A percentile compares a stretch with the other conserved stretches of the same genome.
Evolutionary conservation across 2,329 filamentous ascomycete genomes (phyloP).

Genomic region (Ophiostoma sp.): DNA sequence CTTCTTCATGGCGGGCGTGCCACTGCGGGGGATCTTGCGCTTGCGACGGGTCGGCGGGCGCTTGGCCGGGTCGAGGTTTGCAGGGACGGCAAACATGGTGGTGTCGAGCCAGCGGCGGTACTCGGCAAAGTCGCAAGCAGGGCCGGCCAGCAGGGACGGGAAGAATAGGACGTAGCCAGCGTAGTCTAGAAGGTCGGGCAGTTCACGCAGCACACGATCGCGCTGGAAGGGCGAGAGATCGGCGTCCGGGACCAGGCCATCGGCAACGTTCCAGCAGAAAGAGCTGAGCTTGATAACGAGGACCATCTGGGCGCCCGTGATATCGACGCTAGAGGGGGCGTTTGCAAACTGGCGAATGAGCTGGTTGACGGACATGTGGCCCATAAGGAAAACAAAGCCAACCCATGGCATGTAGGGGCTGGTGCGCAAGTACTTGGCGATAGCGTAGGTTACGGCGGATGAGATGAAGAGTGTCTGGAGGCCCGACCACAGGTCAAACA

Average conservation of each 20-base stretch:
- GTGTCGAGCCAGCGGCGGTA: conserved; percentile 91
- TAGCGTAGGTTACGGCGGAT: conserved; percentile 71
- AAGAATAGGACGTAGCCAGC: conserved; percentile 93
- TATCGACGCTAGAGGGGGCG: conserved; percentile 66
- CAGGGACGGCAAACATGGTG: conserved; percentile 84
- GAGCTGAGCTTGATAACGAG: conserved; percentile 94
- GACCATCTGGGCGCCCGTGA: conserved; percentile 97
- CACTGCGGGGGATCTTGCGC: conserved; percentile 87
- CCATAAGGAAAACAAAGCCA: conserved; percentile 89
- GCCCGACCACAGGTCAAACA: conserved; percentile 88
- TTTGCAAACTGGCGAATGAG: conserved; percentile 70
- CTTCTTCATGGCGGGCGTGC: conserved; percentile 76
- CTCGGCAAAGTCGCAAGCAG: conserved; percentile 90
- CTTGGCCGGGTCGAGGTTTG: conserved; percentile 75
- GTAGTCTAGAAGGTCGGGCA: conserved; percentile 76
- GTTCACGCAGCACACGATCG: conserved; percentile 66
- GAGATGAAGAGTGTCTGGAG: conserved; percentile 73
- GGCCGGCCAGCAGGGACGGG: conserved; percentile 80
- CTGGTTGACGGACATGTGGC: conserved; percentile 88
- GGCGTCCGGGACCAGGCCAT: conserved; percentile 72
- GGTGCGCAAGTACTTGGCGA: conserved; percentile 69
- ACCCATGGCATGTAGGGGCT: conserved; percentile 98
- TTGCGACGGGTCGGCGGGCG: conserved; percentile 81
- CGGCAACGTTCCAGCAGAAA: conserved; percentile 97
- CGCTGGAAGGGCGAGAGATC: conserved; percentile 84